Evolutionary conservation across 805 yeast genomes (phyloP).

Genomic region (Teunomyces lycoperdinae): DNA sequence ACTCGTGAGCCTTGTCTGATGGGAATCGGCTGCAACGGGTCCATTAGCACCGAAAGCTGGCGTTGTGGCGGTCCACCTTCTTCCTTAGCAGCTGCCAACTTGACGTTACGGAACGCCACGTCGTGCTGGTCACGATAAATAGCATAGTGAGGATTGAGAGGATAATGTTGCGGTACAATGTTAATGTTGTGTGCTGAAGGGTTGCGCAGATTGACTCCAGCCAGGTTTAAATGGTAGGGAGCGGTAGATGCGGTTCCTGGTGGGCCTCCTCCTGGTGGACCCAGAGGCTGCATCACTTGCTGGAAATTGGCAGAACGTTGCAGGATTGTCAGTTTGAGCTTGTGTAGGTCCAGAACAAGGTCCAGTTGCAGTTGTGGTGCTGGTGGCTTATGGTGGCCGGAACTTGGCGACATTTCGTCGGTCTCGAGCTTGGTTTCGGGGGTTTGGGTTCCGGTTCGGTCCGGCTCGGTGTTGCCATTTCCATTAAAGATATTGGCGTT

Average conservation of each 20-base stretch:
- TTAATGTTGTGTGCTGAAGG: slow-evolving; percentile 17
- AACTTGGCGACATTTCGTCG: slow-evolving; percentile 15
- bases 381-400: slow-evolving; percentile 4
- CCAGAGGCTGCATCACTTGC: background rate
- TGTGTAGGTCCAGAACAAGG: slow-evolving; percentile 5
- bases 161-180: slow-evolving; percentile 34
- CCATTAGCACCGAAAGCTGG: slow-evolving; percentile 40
- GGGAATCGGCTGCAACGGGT: slow-evolving; percentile 34
- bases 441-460: slow-evolving; percentile 24
- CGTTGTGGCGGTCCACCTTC: slow-evolving; percentile 15
- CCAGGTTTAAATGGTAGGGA: slow-evolving; percentile 10
- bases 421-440: slow-evolving; percentile 14
- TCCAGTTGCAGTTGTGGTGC: background rate
- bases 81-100: slow-evolving; percentile 9
- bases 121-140: slow-evolving; percentile 23
- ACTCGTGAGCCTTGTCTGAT: slow-evolving; percentile 12
- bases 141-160: slow-evolving; percentile 34
- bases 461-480: slow-evolving; percentile 9
- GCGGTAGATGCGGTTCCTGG: background rate
- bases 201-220: slow-evolving; percentile 7
- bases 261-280: too few relatives aligned
- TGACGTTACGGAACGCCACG: slow-evolving; percentile 8
- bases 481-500: slow-evolving; percentile 8
- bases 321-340: slow-evolving; percentile 8
- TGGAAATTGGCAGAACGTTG: slow-evolving; percentile 7